Evolutionary conservation across 2,329 filamentous ascomycete species (phyloP), one percentile per base, ranked within the genome.

Genomic region (Didymella exigua): DNA sequence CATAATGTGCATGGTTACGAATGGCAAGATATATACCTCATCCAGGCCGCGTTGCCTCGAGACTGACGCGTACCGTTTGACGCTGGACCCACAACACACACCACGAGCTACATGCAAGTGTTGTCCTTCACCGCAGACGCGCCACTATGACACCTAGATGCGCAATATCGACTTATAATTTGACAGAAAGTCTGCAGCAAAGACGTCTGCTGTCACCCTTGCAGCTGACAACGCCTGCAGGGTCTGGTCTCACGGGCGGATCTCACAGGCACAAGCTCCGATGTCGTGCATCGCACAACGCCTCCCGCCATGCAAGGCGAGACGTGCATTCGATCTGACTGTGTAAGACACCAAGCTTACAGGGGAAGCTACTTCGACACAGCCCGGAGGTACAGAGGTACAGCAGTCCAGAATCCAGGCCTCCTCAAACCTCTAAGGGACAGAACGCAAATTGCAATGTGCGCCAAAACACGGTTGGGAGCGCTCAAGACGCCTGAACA

Each of bases 1-100:
- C 49, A 47, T 48, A 48, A 48, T 38, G 37, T 19, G 50, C 50
- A 48, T 47, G 34, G 36, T 36, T 30, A 53, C 29, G 38, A 53
- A 53, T 48, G 43, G 36, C 37, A 37, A 47, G 11, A 42, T 43
- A 49, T 33, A 52, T 30, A 43, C 33, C 21, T 37, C 42, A 19
- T 6, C 33, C 33, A 11, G 41, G 41, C 41, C 41, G 40, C 27
- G 41, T 40, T 24, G 13, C 16, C 26, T 18, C 19, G 24, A 23
- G 24, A 21, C 19, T 49, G 47, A 42, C 47, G 47, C 47, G 30
- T 43, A 41, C 36, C 38, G 14, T 14, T 26, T 21, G 27, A 27
- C 19, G 10, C 5, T 16, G 19, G 47, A 36, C 30, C 47, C 37
- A 42, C 38, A 21, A 24, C 16, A 2, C 30, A 33, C 19, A 13